These are phyloP conservation scores for Polyporus tsugae DNA, from an alignment of 1,284 basidiomycete genomes.

Conservation along the genomic window DNA sequence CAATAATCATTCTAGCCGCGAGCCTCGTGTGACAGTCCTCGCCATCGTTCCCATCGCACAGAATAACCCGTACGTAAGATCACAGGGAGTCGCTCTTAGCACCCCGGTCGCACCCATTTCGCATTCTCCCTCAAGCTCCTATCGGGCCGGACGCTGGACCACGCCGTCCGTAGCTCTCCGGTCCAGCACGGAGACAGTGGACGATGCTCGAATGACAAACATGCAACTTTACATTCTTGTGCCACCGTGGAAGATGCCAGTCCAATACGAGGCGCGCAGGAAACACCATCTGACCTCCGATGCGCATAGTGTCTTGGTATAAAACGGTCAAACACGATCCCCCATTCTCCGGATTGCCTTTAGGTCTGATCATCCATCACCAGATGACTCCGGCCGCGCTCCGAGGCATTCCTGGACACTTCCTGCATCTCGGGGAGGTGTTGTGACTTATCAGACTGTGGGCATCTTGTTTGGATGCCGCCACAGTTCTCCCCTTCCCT, in stretches of 20 bases:
- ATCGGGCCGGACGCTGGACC: constrained; percentile 10
- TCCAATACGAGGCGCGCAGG: constrained; percentile 2
- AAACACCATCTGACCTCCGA: constrained; percentile 13
- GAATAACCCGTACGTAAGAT: constrained; percentile 25
- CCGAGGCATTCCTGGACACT: background rate
- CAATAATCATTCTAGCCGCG: constrained; percentile 24
- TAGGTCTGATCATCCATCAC: constrained; percentile 10
- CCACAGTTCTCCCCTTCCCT: background rate
- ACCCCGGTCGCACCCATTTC: background rate
- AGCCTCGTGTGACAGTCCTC: constrained; percentile 25
- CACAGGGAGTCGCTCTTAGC: background rate
- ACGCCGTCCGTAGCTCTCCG: constrained; percentile 1
- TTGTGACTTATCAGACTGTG: constrained; percentile 3
- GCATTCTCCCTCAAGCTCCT: constrained; percentile 5
- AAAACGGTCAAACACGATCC: constrained; percentile 1
- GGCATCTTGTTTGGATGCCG: constrained; percentile 18
- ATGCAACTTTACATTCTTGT: constrained; percentile 9
- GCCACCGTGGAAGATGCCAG: constrained; percentile 8
- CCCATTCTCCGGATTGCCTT: constrained; percentile 15
- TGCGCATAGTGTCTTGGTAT: background rate
- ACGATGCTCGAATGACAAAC: constrained; percentile 6
- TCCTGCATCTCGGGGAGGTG: background rate
- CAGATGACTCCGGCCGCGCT: constrained; percentile 16
- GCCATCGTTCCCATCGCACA: constrained; percentile 21
- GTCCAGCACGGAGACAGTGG: constrained; percentile 11